Evolutionary conservation across 148 eudicot genomes (phyloP).

Genomic region (Silene uniflora): DNA sequence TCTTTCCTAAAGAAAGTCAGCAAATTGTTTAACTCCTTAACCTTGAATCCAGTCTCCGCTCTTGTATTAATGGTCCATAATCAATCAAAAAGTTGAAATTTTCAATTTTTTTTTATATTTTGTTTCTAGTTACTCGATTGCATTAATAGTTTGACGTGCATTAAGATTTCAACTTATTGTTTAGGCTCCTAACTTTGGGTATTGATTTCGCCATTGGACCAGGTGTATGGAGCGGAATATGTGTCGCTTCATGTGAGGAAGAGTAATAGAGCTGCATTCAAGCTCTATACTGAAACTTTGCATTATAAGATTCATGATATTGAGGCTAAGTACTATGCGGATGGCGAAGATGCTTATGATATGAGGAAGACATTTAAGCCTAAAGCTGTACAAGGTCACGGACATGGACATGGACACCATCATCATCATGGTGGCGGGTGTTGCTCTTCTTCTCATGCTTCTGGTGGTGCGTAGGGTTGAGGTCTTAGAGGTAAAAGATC

Average conservation of each 20-base stretch:
- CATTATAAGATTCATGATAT: slow-evolving; percentile 83
- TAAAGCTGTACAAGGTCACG: slow-evolving; percentile 19
- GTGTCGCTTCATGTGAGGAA: slow-evolving; percentile 82
- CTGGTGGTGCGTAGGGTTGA: background rate
- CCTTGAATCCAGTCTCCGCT: too few relatives aligned
- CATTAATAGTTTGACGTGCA: background rate
- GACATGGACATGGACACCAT: slow-evolving; percentile 7
- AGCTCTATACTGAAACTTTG: slow-evolving; percentile 70
- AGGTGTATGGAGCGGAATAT: slow-evolving; percentile 57
- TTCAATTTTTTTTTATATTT: too few relatives aligned
- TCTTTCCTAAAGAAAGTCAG: too few relatives aligned
- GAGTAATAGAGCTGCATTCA: slow-evolving; percentile 87
- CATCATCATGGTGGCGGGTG: slow-evolving; percentile 16
- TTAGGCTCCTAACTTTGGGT: background rate
- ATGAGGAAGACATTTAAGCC: slow-evolving; percentile 72
- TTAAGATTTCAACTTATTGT: background rate
- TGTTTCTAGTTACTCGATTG: too few relatives aligned
- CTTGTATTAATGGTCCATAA: too few relatives aligned
- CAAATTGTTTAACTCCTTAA: too few relatives aligned
- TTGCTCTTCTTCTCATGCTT: slow-evolving; percentile 3
- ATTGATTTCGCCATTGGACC: background rate
- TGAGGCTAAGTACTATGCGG: slow-evolving; percentile 94
- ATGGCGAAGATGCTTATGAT: slow-evolving; percentile 81
- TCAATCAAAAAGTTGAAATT: too few relatives aligned
- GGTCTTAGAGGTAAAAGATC: background rate